phyloP scores from a whole-genome alignment of 805 yeast species.

The Candida sonorensis region DNA sequence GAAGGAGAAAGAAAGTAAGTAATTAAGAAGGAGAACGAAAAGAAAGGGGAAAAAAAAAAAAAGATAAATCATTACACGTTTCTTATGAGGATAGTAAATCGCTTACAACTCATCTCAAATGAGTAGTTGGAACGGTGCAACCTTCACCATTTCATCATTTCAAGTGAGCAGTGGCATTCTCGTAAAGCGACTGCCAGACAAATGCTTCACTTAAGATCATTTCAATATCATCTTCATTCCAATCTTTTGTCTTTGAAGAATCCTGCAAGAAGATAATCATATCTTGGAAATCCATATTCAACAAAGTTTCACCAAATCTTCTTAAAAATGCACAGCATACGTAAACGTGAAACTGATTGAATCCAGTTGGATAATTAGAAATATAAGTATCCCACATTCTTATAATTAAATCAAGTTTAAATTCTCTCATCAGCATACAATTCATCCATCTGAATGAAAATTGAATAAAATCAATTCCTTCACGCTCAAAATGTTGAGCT shows the following conservation, averaged over 20 bases:
- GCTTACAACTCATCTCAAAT: too few relatives aligned
- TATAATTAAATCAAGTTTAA: conserved; percentile 67
- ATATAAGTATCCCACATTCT: conserved; percentile 98
- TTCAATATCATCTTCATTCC: conserved; percentile 90
- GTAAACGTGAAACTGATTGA: conserved; percentile 88
- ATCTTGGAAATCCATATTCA: conserved; percentile 89
- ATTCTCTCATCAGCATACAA: conserved; percentile 91
- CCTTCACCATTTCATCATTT: too few relatives aligned
- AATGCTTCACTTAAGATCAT: conserved; percentile 90
- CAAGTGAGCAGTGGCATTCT: conserved; percentile 84
- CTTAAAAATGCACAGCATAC: conserved; percentile 96
- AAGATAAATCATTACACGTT: too few relatives aligned
- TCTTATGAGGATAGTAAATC: too few relatives aligned
- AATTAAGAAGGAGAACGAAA: too few relatives aligned
- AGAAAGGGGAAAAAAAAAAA: too few relatives aligned
- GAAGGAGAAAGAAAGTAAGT: too few relatives aligned
- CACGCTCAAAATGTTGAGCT: conserved; percentile 65
- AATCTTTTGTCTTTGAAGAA: conserved; percentile 67
- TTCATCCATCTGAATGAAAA: conserved; percentile 99
- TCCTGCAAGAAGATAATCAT: conserved; percentile 86
- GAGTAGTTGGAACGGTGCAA: too few relatives aligned
- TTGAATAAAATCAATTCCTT: conserved; percentile 90
- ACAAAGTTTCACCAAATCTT: conserved; percentile 73
- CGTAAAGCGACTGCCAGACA: conserved; percentile 91
- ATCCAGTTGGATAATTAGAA: conserved; percentile 68